Base-by-base conservation (phyloP, 1,284 basidiomycete species). In the Paramarasmius palmivorus region DNA sequence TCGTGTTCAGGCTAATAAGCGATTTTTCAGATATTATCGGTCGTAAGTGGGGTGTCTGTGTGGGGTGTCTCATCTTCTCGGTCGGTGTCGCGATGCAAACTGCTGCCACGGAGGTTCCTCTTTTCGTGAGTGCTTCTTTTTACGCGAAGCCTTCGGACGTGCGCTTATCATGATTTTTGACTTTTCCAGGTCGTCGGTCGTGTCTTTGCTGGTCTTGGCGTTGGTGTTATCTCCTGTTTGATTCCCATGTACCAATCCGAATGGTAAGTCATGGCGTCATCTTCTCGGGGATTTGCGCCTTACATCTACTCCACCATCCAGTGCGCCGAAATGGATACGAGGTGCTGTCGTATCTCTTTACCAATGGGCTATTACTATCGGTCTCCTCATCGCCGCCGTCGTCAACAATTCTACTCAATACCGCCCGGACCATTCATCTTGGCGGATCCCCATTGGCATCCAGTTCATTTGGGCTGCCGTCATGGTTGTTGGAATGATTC, bases 11-110 rank as follows among this genome's bases (percentile, higher is more conserved):
- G 10, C 15, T 10, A n/a, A 22, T 22, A 2, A 52, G 19, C 20
- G 22, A 48, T 19, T 22, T 57, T 39, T 55, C 15, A 42, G 74
- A 84, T 65, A 66, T 65, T 52, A 61, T 79, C 44, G 85, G 84
- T 40, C 79, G 88, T 59, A 79, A 76, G 64, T 75, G 76, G 63
- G 88, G 87, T 62, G 81, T 88, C 61, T 74, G 88, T 61, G 58
- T 71, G 55, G 79, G 83, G 46, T 82, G 77, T 64, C 49, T 81
- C 20, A 72, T 92, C 60, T 91, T 91, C 77, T 73, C 62, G 49
- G 58, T 86, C 59, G 90, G 90, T 70, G 77, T 88, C 55, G 76
- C 82, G 40, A 76, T 89, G 71, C 88, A 90, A 65, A 81, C 77
- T 34, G 86, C 81, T 46, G 67, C 83, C 2, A 71, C 71, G 2